Percentiles rank a stretch among this genome's conserved stretches.
Evolutionary conservation across 192 early-diverging fungal species (phyloP).

Genomic region (Podila horticola): DNA sequence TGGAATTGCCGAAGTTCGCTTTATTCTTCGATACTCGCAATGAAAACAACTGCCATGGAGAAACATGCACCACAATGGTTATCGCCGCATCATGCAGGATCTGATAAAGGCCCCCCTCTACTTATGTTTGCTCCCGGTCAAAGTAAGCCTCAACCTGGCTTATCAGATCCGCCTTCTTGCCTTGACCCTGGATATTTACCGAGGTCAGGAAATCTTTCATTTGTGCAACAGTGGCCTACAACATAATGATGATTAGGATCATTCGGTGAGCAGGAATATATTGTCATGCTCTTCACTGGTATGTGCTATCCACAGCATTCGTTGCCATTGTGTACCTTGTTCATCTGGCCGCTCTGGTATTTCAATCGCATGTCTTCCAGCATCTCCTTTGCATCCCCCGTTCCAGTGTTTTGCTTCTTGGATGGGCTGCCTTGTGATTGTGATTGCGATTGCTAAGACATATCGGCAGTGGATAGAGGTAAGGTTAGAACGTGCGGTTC

Average conservation of each 20-base stretch:
- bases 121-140: background rate
- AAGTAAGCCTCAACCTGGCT: constrained; percentile 50
- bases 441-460: background rate
- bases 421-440: constrained; percentile 1
- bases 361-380: constrained; percentile 18
- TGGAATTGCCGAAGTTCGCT: too few species aligned
- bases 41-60: too few species aligned
- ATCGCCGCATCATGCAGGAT: background rate
- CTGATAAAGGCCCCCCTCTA: background rate
- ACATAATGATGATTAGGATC: too few species aligned
- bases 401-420: constrained; percentile 19
- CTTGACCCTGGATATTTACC: constrained; percentile 37
- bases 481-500: background rate
- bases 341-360: constrained; percentile 23
- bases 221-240: constrained; percentile 45
- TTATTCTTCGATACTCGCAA: too few species aligned
- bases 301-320: background rate
- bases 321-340: constrained; percentile 27
- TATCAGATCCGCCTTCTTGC: constrained; percentile 52
- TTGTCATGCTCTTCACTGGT: background rate
- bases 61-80: background rate
- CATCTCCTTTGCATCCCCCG: constrained; percentile 4
- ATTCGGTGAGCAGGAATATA: background rate
- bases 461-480: background rate
- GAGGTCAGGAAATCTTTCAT: constrained; percentile 47